phyloP scores from a whole-genome alignment of 2,329 filamentous ascomycete genomes.

The Hansfordia pulvinata region DNA sequence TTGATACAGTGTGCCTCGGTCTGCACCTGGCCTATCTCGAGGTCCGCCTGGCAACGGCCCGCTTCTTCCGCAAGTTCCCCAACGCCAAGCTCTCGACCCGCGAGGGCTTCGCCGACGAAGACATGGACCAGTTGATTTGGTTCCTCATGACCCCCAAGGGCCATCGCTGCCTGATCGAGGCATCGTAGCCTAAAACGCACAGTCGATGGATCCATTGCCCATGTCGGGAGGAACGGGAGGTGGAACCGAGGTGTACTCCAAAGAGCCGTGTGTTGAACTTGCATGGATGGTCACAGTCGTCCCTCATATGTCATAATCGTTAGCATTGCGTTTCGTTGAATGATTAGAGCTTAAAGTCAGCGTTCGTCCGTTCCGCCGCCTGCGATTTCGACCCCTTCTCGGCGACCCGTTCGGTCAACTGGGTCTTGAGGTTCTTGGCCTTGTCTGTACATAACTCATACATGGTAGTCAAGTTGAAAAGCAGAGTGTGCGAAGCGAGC shows the following conservation, averaged over 20 bases:
- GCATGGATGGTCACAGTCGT: conserved; percentile 2
- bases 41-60: conserved; percentile 29
- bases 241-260: too few species aligned
- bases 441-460: conserved; percentile 85
- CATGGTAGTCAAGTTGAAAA: conserved; percentile 83
- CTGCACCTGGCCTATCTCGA: conserved; percentile 42
- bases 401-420: conserved; percentile 58
- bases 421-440: conserved; percentile 54
- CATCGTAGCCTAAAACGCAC: too few species aligned
- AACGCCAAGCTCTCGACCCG: conserved; percentile 11
- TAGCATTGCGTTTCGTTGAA: too few species aligned
- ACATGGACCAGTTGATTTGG: conserved; percentile 15
- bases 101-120: conserved; percentile 15
- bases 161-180: conserved; percentile 13
- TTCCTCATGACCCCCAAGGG: conserved; percentile 16
- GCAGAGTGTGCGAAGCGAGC: conserved; percentile 60
- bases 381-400: conserved; percentile 36
- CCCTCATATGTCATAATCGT: not conserved
- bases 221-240: too few species aligned
- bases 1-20: conserved; percentile 34
- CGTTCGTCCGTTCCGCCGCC: conserved; percentile 59
- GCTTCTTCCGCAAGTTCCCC: conserved; percentile 33
- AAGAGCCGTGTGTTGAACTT: conserved; percentile 6
- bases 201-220: too few species aligned
- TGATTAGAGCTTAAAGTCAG: conserved; percentile 67